Percentiles rank a stretch among this genome's conserved stretches.
Conservation (phyloP, 2,329 filamentous ascomycete species). For the Lomentospora prolificans region DNA sequence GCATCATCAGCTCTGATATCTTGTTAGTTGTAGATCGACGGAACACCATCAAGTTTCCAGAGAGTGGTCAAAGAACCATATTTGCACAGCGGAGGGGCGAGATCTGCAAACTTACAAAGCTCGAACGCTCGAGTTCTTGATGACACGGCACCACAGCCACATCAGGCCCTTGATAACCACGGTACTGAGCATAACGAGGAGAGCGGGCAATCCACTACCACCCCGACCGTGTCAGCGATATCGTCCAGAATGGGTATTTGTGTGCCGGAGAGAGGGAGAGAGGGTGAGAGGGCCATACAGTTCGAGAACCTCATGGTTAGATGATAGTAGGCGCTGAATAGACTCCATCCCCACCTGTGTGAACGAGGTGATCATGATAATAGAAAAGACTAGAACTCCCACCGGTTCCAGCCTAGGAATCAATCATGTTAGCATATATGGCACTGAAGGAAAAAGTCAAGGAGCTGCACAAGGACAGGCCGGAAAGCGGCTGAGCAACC, state of each 20-base stretch:
- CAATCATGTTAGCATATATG: slow-evolving; percentile 13
- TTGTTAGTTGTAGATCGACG: neutral
- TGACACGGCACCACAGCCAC: slow-evolving; percentile 80
- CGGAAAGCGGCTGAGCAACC: neutral
- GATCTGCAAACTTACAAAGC: slow-evolving; percentile 47
- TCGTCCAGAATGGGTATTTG: neutral
- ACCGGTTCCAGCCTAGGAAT: slow-evolving; percentile 65
- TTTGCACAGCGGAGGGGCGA: slow-evolving; percentile 7
- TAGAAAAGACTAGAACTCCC: slow-evolving; percentile 70
- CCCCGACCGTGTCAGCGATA: neutral
- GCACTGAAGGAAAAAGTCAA: neutral
- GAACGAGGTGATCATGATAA: slow-evolving; percentile 82
- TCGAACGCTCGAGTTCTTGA: slow-evolving; percentile 79
- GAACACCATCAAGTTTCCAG: too few species aligned
- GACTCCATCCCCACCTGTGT: slow-evolving; percentile 67
- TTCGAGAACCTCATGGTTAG: slow-evolving; percentile 59
- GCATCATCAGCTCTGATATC: slow-evolving; percentile 36
- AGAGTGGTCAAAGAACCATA: slow-evolving; percentile 13
- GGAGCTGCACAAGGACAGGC: neutral
- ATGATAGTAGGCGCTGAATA: slow-evolving; percentile 49
- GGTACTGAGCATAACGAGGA: slow-evolving; percentile 71
- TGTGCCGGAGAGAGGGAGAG: neutral
- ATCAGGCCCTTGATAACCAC: slow-evolving; percentile 73
- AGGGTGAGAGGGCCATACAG: slow-evolving; percentile 30
- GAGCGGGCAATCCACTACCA: slow-evolving; percentile 50